A percentile compares a stretch with the other conserved stretches of the same genome.
Evolutionary conservation across 1,284 basidiomycete species (phyloP).

Genomic region (Marasmius oreades): DNA sequence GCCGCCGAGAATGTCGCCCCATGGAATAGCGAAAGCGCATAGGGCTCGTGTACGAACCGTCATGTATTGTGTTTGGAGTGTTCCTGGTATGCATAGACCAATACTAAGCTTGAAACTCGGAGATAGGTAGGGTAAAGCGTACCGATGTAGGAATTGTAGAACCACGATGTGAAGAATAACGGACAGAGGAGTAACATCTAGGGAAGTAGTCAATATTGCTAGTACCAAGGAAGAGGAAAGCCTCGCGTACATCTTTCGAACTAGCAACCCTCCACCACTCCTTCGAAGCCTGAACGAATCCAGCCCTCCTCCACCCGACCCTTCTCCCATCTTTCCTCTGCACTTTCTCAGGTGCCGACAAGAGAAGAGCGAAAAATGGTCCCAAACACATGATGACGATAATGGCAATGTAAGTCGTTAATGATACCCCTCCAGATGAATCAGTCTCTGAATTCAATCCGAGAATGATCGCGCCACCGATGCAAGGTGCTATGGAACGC

Average conservation of each 20-base stretch:
- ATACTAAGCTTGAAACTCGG: neutral
- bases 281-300: conserved; percentile 24
- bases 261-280: conserved; percentile 28
- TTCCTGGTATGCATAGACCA: conserved; percentile 14
- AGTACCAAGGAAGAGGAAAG: neutral
- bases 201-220: neutral
- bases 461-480: conserved; percentile 32
- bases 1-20: conserved; percentile 29
- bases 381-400: conserved; percentile 34
- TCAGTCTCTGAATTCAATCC: conserved; percentile 26
- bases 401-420: conserved; percentile 30
- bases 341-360: conserved; percentile 29
- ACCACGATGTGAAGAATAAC: conserved; percentile 32
- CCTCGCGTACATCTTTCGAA: conserved; percentile 21
- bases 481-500: conserved; percentile 30
- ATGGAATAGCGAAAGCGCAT: conserved; percentile 28
- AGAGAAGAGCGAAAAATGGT: conserved; percentile 28
- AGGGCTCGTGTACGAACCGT: conserved; percentile 29
- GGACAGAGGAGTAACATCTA: conserved; percentile 30
- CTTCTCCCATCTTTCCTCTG: conserved; percentile 28
- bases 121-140: neutral
- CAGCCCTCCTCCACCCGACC: conserved; percentile 26
- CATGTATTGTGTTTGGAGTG: conserved; percentile 30
- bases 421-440: conserved; percentile 27
- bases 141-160: conserved; percentile 30